Evolutionary conservation across 495 filamentous ascomycete species (phyloP).

Genomic region (Cenococcum geophilum): DNA sequence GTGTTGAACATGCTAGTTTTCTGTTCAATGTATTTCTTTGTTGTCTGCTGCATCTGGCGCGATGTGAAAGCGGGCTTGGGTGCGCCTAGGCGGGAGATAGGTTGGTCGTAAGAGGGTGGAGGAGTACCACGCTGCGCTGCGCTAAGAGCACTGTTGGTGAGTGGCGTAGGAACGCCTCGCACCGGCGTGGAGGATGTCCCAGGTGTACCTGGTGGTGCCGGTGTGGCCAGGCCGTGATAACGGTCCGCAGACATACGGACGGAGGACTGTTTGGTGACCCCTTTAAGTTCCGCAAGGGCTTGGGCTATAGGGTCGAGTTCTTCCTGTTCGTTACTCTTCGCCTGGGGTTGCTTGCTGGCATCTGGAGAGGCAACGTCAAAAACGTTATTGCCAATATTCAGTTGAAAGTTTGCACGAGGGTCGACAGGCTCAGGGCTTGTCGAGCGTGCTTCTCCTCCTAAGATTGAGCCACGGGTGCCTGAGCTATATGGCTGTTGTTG

Average conservation of each 20-base stretch:
- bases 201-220: slow-evolving; percentile 49
- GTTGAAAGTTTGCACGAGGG: slow-evolving; percentile 83
- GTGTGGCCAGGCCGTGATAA: slow-evolving; percentile 85
- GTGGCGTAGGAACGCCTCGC: slow-evolving; percentile 47
- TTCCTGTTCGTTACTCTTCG: slow-evolving; percentile 39
- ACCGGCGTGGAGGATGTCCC: slow-evolving; percentile 40
- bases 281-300: slow-evolving; percentile 88
- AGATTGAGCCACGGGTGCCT: slow-evolving; percentile 20
- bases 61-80: slow-evolving; percentile 89
- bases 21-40: slow-evolving; percentile 77
- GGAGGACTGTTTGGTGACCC: slow-evolving; percentile 67
- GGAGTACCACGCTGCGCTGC: slow-evolving; percentile 61
- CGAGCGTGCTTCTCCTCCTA: slow-evolving; percentile 36
- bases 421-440: slow-evolving; percentile 86
- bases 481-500: slow-evolving; percentile 20
- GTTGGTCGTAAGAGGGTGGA: slow-evolving; percentile 75
- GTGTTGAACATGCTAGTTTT: slow-evolving; percentile 72
- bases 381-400: slow-evolving; percentile 95
- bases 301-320: slow-evolving; percentile 83
- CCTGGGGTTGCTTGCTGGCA: slow-evolving; percentile 33
- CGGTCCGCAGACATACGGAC: slow-evolving; percentile 84
- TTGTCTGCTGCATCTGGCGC: slow-evolving; percentile 87
- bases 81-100: slow-evolving; percentile 73
- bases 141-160: slow-evolving; percentile 43
- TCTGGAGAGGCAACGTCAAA: slow-evolving; percentile 92